A percentile compares a stretch with the other conserved stretches of the same genome.
Evolutionary conservation across 1,284 basidiomycete species (phyloP).

Genomic region (Stygiomarasmius scandens): DNA sequence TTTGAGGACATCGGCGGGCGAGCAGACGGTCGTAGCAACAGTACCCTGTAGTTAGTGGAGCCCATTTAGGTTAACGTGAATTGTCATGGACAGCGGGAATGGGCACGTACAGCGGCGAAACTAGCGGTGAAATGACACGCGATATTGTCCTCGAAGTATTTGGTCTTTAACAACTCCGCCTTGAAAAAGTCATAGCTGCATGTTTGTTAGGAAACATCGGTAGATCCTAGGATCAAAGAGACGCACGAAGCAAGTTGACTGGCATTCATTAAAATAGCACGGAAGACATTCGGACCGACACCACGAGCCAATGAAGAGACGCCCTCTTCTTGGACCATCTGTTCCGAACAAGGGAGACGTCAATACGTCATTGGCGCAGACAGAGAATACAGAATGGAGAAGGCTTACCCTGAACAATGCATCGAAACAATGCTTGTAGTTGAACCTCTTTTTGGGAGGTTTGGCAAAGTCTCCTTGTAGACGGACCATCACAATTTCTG

Average conservation of each 20-base stretch:
- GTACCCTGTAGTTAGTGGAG: slow-evolving; percentile 60
- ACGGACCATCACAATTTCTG: slow-evolving; percentile 85
- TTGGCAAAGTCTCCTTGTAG: slow-evolving; percentile 90
- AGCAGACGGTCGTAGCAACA: slow-evolving; percentile 92
- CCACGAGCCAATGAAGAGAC: slow-evolving; percentile 74
- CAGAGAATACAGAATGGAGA: slow-evolving; percentile 20
- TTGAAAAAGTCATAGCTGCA: slow-evolving; percentile 90
- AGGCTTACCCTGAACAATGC: slow-evolving; percentile 78
- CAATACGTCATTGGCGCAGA: slow-evolving; percentile 1
- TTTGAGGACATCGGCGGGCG: slow-evolving; percentile 91
- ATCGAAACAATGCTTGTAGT: slow-evolving; percentile 87
- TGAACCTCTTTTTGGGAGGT: slow-evolving; percentile 79
- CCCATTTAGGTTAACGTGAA: not conserved
- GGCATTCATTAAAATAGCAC: slow-evolving; percentile 89
- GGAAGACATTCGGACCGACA: slow-evolving; percentile 84
- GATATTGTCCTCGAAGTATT: slow-evolving; percentile 80
- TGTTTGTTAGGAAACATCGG: not conserved
- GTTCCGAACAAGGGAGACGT: too few species aligned
- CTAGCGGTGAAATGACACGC: slow-evolving; percentile 82
- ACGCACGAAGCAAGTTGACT: slow-evolving; percentile 86
- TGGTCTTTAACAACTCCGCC: slow-evolving; percentile 68
- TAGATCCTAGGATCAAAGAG: not conserved
- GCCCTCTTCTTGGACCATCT: slow-evolving; percentile 89
- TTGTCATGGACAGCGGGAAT: not conserved
- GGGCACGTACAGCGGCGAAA: slow-evolving; percentile 74